A percentile compares a stretch with the other conserved stretches of the same genome.
phyloP scores from a whole-genome alignment of 169 alveolate species.

The Miamiensis avidus region DNA sequence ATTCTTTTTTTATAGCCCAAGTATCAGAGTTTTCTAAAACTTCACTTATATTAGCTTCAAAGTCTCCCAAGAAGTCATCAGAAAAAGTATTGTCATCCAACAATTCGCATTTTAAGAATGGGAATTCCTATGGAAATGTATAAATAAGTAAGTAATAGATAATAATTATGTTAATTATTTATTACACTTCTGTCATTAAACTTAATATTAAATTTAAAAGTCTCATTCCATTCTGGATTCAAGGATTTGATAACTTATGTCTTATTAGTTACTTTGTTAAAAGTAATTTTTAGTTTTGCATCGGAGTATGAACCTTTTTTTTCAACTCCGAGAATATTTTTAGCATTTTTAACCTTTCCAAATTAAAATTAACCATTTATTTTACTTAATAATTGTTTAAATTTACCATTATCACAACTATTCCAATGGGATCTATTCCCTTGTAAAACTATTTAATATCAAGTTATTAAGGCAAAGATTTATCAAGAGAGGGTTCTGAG shows the following conservation, averaged over 20 bases:
- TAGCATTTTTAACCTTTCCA: constrained; percentile 5
- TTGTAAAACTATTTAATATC: constrained; percentile 9
- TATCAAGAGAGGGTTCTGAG: neutral
- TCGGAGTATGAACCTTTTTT: constrained; percentile 18
- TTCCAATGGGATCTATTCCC: constrained; percentile 13
- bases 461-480: neutral
- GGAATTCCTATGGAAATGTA: neutral
- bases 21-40: constrained; percentile 1
- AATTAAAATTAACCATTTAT: neutral
- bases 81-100: neutral
- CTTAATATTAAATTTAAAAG: neutral
- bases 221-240: constrained; percentile 25
- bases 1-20: constrained; percentile 20
- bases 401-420: constrained; percentile 16
- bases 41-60: constrained; percentile 7
- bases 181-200: constrained; percentile 23
- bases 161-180: no score
- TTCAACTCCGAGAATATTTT: constrained; percentile 26
- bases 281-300: constrained; percentile 1
- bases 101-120: neutral
- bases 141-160: no score
- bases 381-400: neutral
- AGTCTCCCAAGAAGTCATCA: constrained; percentile 11
- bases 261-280: neutral
- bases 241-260: neutral